Base-by-base conservation (phyloP, 768 basidiomycete genomes). In the Kwoniella botswanensis region DNA sequence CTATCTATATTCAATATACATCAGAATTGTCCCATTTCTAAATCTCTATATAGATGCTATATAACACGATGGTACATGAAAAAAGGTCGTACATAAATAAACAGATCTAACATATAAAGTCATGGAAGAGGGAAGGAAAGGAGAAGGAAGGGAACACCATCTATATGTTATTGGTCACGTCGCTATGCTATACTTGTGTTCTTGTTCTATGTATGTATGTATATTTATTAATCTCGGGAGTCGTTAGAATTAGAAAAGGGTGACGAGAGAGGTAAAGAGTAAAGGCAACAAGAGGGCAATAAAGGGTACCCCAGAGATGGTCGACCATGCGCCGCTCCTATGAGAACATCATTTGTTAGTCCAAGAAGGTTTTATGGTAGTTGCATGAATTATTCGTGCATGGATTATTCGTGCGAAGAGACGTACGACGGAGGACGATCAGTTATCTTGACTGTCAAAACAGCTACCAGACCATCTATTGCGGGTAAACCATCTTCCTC, bases 391-490 rank as follows among this genome's bases (percentile, higher is more conserved):
- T 26, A 4, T 26, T 4, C 26, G 26, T 26, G 26, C 26, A 26
- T 26, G 26, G 26, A 26, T 26, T 26, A 4, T 26, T 4, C 26
- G 26, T 26, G 26, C 26, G 24, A 26, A 35, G 29, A n/a, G n/a
- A 71, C 75, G 58, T 24, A 76, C 75, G 66, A 63, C 53, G 65
- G n/a, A 12, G 74, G 74, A 22, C 60, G 22, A 54, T 41, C 67
- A 17, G 88, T 86, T 53, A 96, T 89, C 76, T 87, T 88, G 58
- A 94, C 90, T 1, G 88, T 89, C 74, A 95, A 74, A 1, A 97
- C 85, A 0, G 92, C 93, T 3, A 95, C 91, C 12, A 93, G 85
- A 1, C 94, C 95, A 79, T 98, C 95, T 1, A 89, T 86, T 1
- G 92, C 88, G 2, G 79, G 72, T 12, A 53, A 57, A 43, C 78